These are phyloP conservation scores for Monascus ruber DNA, from an alignment of 2,329 filamentous ascomycete genomes.

Conservation along the genomic window DNA sequence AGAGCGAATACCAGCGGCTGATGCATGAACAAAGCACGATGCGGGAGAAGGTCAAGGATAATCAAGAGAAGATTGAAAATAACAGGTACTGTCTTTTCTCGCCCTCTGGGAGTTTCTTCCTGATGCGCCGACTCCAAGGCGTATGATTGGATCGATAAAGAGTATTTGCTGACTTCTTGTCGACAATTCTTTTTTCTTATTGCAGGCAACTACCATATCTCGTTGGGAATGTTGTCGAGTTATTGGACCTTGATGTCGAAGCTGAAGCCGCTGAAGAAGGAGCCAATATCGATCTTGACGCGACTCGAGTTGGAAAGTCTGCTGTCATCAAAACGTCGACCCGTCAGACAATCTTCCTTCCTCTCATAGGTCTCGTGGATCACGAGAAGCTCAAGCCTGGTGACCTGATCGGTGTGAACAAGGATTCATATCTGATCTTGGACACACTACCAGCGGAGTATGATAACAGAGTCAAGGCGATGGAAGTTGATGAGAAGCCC, in stretches of 20 bases:
- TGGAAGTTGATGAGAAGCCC: constrained; percentile 99
- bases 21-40: constrained; percentile 92
- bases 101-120: neutral
- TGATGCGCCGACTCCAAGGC: constrained; percentile 12
- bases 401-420: constrained; percentile 96
- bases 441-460: constrained; percentile 97
- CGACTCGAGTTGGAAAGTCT: constrained; percentile 91
- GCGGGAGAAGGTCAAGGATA: constrained; percentile 99
- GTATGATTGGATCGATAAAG: neutral
- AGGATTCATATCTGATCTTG: constrained; percentile 94
- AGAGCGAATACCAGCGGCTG: constrained; percentile 87
- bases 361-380: constrained; percentile 92
- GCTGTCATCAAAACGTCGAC: constrained; percentile 99
- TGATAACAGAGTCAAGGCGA: constrained; percentile 96
- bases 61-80: constrained; percentile 97
- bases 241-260: constrained; percentile 90
- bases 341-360: constrained; percentile 94
- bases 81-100: constrained; percentile 56
- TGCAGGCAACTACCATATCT: constrained; percentile 90
- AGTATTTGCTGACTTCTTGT: constrained; percentile 1
- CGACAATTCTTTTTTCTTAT: constrained; percentile 1
- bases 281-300: constrained; percentile 96
- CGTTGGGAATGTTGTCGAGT: constrained; percentile 94
- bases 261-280: constrained; percentile 95
- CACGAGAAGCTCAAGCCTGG: constrained; percentile 89